Conservation (phyloP, 805 yeast genomes). For the Kregervanrija delftensis region DNA sequence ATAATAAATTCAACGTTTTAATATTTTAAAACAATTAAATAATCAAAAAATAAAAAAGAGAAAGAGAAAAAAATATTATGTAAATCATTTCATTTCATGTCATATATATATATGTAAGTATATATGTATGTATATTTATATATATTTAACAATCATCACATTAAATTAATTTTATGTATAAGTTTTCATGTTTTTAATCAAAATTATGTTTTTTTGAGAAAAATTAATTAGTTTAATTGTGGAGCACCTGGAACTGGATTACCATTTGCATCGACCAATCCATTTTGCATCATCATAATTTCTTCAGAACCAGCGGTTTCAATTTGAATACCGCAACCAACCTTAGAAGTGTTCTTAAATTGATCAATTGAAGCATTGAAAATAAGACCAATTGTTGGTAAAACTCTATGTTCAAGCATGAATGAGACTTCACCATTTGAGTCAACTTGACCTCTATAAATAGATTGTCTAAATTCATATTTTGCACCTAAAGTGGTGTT, state of each 20-base stretch:
- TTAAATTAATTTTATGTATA: too few species aligned
- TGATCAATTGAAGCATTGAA: conserved; percentile 92
- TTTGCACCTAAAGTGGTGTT: conserved; percentile 92
- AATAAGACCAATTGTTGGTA: conserved; percentile 83
- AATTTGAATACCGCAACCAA: conserved; percentile 93
- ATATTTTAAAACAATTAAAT: too few species aligned
- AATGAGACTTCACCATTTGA: conserved; percentile 86
- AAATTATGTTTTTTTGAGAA: too few species aligned
- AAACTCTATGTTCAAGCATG: conserved; percentile 85
- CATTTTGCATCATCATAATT: conserved; percentile 85
- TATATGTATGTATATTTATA: too few species aligned
- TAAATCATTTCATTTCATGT: too few species aligned
- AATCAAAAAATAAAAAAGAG: too few species aligned
- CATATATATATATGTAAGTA: too few species aligned
- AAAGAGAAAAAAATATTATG: too few species aligned
- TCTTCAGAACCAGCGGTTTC: conserved; percentile 95
- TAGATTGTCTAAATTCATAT: conserved; percentile 94
- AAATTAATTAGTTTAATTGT: conserved; percentile 15
- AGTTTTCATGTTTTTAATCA: too few species aligned
- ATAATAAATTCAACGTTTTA: too few species aligned
- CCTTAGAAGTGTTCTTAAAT: conserved; percentile 63
- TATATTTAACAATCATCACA: too few species aligned
- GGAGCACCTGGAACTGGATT: conserved; percentile 82
- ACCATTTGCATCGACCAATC: conserved; percentile 74
- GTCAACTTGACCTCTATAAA: conserved; percentile 92